phyloP scores from a whole-genome alignment of 2,329 filamentous ascomycete genomes.

The Iodosphaeria phyllophila region DNA sequence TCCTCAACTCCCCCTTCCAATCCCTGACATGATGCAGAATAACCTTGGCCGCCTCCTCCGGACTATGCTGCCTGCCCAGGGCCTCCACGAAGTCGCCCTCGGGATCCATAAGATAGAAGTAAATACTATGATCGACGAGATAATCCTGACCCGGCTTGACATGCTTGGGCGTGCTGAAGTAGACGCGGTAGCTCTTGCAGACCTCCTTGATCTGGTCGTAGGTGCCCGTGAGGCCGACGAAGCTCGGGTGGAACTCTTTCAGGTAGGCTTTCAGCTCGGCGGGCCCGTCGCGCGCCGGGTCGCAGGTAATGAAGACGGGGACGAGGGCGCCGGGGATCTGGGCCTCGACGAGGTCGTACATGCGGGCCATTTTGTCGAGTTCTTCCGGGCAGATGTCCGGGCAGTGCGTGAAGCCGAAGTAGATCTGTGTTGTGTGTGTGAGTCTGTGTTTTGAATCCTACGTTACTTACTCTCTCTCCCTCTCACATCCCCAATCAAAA shows the following conservation, averaged over 20 bases:
- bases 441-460: too few species aligned
- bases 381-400: conserved; percentile 98
- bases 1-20: conserved; percentile 17
- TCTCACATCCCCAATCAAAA: not conserved
- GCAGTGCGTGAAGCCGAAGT: conserved; percentile 97
- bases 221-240: conserved; percentile 78
- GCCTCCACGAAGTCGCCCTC: conserved; percentile 97
- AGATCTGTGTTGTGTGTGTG: conserved; percentile 64
- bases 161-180: conserved; percentile 81
- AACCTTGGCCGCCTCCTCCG: conserved; percentile 64
- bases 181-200: conserved; percentile 92
- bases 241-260: conserved; percentile 69
- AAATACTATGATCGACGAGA: conserved; percentile 95
- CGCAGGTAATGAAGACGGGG: conserved; percentile 88
- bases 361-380: conserved; percentile 96
- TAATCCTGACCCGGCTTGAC: conserved; percentile 93
- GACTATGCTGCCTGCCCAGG: conserved; percentile 83
- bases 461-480: too few species aligned
- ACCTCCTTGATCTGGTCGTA: conserved; percentile 88
- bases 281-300: conserved; percentile 79
- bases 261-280: conserved; percentile 73
- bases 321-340: conserved; percentile 34
- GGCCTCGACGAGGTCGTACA: conserved; percentile 57
- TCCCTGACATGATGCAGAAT: conserved; percentile 72
- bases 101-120: conserved; percentile 98